Base-by-base conservation (phyloP, 768 basidiomycete genomes). In the Boletus tomentosulus region DNA sequence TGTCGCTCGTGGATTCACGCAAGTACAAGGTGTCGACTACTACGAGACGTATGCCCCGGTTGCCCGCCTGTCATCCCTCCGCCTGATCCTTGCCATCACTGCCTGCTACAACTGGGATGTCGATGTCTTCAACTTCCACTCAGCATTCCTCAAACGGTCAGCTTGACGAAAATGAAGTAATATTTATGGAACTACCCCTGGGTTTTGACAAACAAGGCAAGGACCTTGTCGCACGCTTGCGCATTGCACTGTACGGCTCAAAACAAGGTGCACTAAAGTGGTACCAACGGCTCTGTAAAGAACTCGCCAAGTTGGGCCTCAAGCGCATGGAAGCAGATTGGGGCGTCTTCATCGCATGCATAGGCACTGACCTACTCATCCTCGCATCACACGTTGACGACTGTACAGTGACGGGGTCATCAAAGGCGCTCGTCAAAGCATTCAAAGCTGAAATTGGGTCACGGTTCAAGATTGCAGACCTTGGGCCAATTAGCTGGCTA, bases 11-110 rank as follows among this genome's bases (percentile, higher is more conserved):
- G 22, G 54, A 0, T 55, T 55, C 35, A 50, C 15, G 1, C 42
- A 50, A 6, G 31, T 42, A 0, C 43, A 44, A 0, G 43, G 35
- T 3, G 43, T 54, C 9, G 48, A 55, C 11, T 55, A 55, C 24
- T 41, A 50, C 10, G 37, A 55, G 15, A 55, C 24, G 0, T 55
- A 46, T 2, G 30, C 48, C 28, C 48, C 12, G 11, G 38, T 50
- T 4, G 28, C 48, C 2, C n/a, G 38, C 2, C 48, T 50, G 7
- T n/a, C 48, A 0, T 41, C n/a, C 0, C 53, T 71, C 6, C 56
- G 63, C 3, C 38, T 60, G 2, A 56, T 65, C 12, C 53, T 61
- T 1, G 42, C 57, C 3, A 46, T 61, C 2, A 24, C 58, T 1
- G 52, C 53, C 1, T 3, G 13, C 4, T 12, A 50, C 0, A 27